Evolutionary conservation across 2,329 filamentous ascomycete species (phyloP).

Genomic region (Talaromyces sp.): DNA sequence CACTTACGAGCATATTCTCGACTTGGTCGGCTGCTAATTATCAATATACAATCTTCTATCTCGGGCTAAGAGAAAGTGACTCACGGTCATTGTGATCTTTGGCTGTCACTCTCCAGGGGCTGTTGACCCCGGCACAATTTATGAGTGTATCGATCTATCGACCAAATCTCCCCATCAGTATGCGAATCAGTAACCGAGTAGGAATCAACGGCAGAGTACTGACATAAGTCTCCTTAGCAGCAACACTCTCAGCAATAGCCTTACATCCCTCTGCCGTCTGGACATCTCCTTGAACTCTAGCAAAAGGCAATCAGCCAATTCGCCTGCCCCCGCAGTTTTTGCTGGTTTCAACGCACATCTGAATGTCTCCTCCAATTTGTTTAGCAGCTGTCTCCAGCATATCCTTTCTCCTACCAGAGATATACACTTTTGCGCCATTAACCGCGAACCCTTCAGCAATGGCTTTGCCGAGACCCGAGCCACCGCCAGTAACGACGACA

Average conservation of each 20-base stretch:
- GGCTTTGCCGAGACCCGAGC: slow-evolving; percentile 20
- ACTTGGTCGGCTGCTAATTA: slow-evolving; percentile 16
- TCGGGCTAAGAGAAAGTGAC: not conserved
- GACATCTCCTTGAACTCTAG: slow-evolving; percentile 27
- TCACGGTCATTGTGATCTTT: slow-evolving; percentile 18
- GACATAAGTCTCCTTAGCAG: slow-evolving; percentile 24
- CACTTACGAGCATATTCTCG: slow-evolving; percentile 18
- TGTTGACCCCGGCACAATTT: slow-evolving; percentile 27
- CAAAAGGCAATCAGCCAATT: not conserved
- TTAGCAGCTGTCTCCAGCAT: slow-evolving; percentile 30
- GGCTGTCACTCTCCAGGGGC: slow-evolving; percentile 3
- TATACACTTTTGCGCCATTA: slow-evolving; percentile 54
- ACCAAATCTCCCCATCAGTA: not conserved
- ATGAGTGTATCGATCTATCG: slow-evolving; percentile 24
- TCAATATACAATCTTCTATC: not conserved
- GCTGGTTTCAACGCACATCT: not conserved
- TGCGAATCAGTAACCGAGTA: not conserved
- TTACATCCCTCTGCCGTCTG: slow-evolving; percentile 26
- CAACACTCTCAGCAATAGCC: slow-evolving; percentile 23
- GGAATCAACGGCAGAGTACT: not conserved
- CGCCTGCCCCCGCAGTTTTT: not conserved
- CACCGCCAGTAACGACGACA: slow-evolving; percentile 20
- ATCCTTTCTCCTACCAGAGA: slow-evolving; percentile 48
- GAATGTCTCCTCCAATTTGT: slow-evolving; percentile 13
- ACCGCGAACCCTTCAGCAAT: slow-evolving; percentile 35